Evolutionary conservation across 2,329 filamentous ascomycete species (phyloP).

Genomic region (Magnaporthiopsis rhizophila): DNA sequence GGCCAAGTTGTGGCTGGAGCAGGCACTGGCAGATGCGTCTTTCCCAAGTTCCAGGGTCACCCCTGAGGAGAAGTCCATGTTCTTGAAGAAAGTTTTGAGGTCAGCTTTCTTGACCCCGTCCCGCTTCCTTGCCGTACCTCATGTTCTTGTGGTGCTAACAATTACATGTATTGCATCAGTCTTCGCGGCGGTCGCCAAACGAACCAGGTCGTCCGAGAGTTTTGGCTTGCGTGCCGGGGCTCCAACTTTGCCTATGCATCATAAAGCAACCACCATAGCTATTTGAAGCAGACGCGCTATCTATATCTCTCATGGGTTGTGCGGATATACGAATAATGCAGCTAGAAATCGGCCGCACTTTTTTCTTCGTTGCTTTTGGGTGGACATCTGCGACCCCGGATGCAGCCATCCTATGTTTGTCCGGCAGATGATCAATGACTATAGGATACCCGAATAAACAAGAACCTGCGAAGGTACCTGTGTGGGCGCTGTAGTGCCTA

Average conservation of each 20-base stretch:
- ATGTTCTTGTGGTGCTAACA: neutral
- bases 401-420: neutral
- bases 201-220: slow-evolving; percentile 60
- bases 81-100: slow-evolving; percentile 59
- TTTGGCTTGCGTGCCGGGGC: slow-evolving; percentile 62
- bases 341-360: neutral
- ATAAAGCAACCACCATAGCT: slow-evolving; percentile 20
- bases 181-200: slow-evolving; percentile 57
- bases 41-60: slow-evolving; percentile 55
- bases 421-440: neutral
- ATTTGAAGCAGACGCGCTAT: neutral
- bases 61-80: slow-evolving; percentile 50
- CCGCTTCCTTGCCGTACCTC: neutral
- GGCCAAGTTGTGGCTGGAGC: slow-evolving; percentile 55
- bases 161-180: slow-evolving; percentile 25
- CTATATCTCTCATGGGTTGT: neutral
- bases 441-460: neutral
- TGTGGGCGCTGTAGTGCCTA: too few relatives aligned
- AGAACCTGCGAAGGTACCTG: neutral
- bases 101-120: slow-evolving; percentile 25
- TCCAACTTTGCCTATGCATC: slow-evolving; percentile 54
- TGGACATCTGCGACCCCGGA: neutral
- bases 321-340: neutral
- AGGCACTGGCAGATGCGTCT: slow-evolving; percentile 44
- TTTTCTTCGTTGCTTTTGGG: neutral